phyloP scores from a whole-genome alignment of 805 yeast species.

The Candida corydali region DNA sequence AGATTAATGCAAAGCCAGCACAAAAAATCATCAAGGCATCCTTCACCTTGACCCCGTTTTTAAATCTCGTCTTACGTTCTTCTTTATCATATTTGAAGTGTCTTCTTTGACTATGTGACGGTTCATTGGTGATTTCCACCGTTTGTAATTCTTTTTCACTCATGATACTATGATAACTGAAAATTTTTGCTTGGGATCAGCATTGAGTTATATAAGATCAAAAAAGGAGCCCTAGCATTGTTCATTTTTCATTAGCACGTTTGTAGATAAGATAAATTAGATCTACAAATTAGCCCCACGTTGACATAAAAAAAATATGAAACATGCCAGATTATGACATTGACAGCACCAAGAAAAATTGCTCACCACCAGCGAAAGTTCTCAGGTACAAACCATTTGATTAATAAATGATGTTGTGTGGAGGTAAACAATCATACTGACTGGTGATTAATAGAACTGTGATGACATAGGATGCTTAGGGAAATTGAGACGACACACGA shows the following conservation, averaged over 20 bases:
- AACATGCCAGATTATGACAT: not conserved
- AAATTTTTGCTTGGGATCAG: not conserved
- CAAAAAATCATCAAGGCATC: slow-evolving; percentile 49
- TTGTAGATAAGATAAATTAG: not conserved
- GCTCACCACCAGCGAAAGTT: too few relatives aligned
- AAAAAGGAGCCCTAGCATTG: not conserved
- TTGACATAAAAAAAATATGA: not conserved
- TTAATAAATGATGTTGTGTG: too few relatives aligned
- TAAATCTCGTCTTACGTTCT: slow-evolving; percentile 25
- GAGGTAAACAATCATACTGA: too few relatives aligned
- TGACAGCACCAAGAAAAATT: slow-evolving; percentile 1
- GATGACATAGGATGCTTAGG: too few relatives aligned
- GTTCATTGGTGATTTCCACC: slow-evolving; percentile 1
- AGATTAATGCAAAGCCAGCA: slow-evolving; percentile 71
- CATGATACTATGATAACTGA: too few relatives aligned
- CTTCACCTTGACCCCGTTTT: slow-evolving; percentile 19
- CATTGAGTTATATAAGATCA: not conserved
- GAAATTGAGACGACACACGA: too few relatives aligned
- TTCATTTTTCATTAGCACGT: not conserved
- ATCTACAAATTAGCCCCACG: not conserved
- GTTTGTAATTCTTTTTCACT: slow-evolving; percentile 1
- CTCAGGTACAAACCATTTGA: too few relatives aligned
- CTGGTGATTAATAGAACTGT: too few relatives aligned
- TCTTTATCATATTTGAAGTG: slow-evolving; percentile 30
- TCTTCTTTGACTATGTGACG: slow-evolving; percentile 3